These are phyloP conservation scores for Acanthamoeba comandoni DNA, from an alignment of 208 protist species.

Conservation along the genomic window DNA sequence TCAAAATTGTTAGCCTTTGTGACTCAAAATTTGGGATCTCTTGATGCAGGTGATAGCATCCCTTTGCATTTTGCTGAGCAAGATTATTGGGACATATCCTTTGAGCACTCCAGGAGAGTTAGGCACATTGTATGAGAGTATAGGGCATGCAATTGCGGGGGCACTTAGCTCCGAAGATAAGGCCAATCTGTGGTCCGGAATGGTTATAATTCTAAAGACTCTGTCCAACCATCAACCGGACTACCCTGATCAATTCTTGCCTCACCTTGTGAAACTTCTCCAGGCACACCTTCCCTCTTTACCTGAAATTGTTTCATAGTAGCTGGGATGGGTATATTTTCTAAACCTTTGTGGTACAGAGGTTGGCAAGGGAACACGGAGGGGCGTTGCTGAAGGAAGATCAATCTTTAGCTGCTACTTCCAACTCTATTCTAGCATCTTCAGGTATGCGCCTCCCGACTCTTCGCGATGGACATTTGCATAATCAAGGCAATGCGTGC, in stretches of 20 bases:
- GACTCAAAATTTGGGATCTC: too few relatives aligned
- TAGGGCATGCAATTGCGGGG: background rate
- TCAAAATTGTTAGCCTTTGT: too few relatives aligned
- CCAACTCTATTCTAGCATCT: too few relatives aligned
- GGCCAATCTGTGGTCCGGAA: constrained; percentile 14
- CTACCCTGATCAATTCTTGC: constrained; percentile 20
- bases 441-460: too few relatives aligned
- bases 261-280: constrained; percentile 35
- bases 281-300: background rate
- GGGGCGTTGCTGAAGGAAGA: too few relatives aligned
- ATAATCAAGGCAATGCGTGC: too few relatives aligned
- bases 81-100: constrained; percentile 21
- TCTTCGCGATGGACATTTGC: too few relatives aligned
- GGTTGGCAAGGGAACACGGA: too few relatives aligned
- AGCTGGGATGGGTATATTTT: background rate
- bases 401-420: too few relatives aligned
- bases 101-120: constrained; percentile 1
- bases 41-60: constrained; percentile 1
- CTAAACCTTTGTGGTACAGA: background rate
- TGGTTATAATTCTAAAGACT: constrained; percentile 48
- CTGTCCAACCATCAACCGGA: constrained; percentile 19
- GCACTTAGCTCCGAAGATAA: constrained; percentile 29
- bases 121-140: constrained; percentile 10
- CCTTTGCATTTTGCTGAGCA: constrained; percentile 11
- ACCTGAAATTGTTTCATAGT: background rate